phyloP scores from a whole-genome alignment of 345 rosid genomes.

The Kernera saxatilis region DNA sequence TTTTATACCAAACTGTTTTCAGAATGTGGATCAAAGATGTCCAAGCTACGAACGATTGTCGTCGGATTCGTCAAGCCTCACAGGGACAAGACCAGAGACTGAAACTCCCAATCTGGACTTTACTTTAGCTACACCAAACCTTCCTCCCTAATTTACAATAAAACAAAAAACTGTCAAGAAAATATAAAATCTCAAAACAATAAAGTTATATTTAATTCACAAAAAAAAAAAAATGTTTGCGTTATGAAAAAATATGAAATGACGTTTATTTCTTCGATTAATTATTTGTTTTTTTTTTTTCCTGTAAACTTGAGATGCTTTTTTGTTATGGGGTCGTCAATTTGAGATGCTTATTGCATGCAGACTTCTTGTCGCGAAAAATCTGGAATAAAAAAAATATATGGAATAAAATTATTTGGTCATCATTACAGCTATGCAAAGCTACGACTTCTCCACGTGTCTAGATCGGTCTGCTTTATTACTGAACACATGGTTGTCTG shows the following conservation, averaged over 20 bases:
- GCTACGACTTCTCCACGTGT: slow-evolving; percentile 1
- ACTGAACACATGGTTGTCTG: slow-evolving; percentile 15
- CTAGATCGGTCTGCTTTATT: not conserved
- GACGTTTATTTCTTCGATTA: not conserved
- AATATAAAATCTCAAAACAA: slow-evolving; percentile 5
- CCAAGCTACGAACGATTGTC: slow-evolving; percentile 25
- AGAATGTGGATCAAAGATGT: slow-evolving; percentile 19
- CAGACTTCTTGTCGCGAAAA: slow-evolving; percentile 6
- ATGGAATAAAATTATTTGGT: slow-evolving; percentile 29
- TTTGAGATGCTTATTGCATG: not conserved
- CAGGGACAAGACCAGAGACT: slow-evolving; percentile 19
- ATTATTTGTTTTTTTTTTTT: not conserved
- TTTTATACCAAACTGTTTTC: not conserved
- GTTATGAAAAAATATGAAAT: not conserved
- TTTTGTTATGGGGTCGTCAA: not conserved
- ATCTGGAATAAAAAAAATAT: slow-evolving; percentile 6
- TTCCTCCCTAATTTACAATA: not conserved
- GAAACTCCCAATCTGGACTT: slow-evolving; percentile 32
- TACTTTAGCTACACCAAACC: slow-evolving; percentile 30
- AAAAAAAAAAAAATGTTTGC: too few relatives aligned
- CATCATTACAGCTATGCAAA: slow-evolving; percentile 30
- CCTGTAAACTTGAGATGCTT: slow-evolving; percentile 7
- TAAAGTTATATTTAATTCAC: too few relatives aligned
- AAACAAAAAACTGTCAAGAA: not conserved
- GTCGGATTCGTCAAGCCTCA: slow-evolving; percentile 30